A percentile compares a stretch with the other conserved stretches of the same genome.
Evolutionary conservation across 2,329 filamentous ascomycete species (phyloP).

Genomic region (Neonectria hederae): DNA sequence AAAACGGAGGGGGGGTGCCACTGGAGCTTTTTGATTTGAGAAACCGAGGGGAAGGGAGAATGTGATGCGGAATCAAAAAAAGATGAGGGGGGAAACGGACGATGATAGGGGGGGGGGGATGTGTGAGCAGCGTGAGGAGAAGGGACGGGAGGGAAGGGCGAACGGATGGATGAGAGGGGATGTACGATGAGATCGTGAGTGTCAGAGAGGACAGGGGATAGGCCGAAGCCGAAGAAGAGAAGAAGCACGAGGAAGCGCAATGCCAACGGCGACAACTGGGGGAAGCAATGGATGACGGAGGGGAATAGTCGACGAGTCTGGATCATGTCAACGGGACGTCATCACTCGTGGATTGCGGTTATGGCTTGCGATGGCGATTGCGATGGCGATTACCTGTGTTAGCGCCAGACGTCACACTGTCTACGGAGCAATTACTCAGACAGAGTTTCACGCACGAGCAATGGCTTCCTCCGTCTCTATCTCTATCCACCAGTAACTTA

Average conservation of each 20-base stretch:
- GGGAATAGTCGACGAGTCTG: constrained; percentile 17
- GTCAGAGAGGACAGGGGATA: constrained; percentile 14
- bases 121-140: constrained; percentile 3
- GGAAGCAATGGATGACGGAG: neutral
- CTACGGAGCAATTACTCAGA: neutral
- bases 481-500: too few relatives aligned
- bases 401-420: neutral
- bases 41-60: constrained; percentile 4
- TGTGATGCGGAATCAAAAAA: constrained; percentile 11
- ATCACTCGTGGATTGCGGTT: constrained; percentile 15
- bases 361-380: neutral
- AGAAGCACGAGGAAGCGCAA: neutral
- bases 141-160: constrained; percentile 15
- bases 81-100: constrained; percentile 12
- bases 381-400: neutral
- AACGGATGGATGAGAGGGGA: constrained; percentile 19
- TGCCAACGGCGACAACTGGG: neutral
- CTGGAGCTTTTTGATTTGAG: neutral
- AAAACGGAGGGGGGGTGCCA: neutral
- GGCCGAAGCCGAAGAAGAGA: constrained; percentile 7
- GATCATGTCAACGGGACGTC: constrained; percentile 38
- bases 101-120: constrained; percentile 8
- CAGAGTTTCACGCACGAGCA: too few relatives aligned
- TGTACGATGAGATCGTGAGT: constrained; percentile 26
- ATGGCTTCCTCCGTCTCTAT: too few relatives aligned